Conservation (phyloP, 1,284 basidiomycete genomes). For the Irpex sp. region DNA sequence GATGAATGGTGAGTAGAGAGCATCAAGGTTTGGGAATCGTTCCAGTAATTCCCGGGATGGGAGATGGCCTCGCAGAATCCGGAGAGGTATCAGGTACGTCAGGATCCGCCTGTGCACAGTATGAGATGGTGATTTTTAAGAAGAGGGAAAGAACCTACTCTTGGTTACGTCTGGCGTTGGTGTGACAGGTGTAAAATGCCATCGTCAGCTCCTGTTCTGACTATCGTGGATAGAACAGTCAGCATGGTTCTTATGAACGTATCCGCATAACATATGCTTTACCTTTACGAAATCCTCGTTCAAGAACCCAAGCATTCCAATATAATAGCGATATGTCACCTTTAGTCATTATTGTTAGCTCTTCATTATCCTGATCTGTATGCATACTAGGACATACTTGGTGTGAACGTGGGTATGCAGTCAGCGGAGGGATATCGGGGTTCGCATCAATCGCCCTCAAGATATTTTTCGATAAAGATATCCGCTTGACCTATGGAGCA, state of each 20-base stretch:
- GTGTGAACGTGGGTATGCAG: slow-evolving; percentile 78
- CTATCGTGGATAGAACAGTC: slow-evolving; percentile 29
- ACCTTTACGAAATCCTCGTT: slow-evolving; percentile 89
- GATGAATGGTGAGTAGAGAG: slow-evolving; percentile 81
- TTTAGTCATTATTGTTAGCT: slow-evolving; percentile 22
- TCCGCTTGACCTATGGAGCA: slow-evolving; percentile 71
- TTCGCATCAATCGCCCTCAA: slow-evolving; percentile 86
- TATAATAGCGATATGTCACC: slow-evolving; percentile 91
- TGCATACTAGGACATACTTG: slow-evolving; percentile 51
- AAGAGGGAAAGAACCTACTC: slow-evolving; percentile 49
- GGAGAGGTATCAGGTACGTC: slow-evolving; percentile 86
- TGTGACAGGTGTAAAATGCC: slow-evolving; percentile 80
- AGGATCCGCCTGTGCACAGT: slow-evolving; percentile 67
- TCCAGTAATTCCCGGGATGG: slow-evolving; percentile 68
- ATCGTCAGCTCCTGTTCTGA: slow-evolving; percentile 81
- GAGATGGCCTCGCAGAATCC: slow-evolving; percentile 81
- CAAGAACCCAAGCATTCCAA: slow-evolving; percentile 91
- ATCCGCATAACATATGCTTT: slow-evolving; percentile 7
- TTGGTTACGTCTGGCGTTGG: slow-evolving; percentile 66
- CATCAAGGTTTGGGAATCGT: slow-evolving; percentile 69
- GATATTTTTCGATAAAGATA: slow-evolving; percentile 90
- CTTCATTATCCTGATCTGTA: neutral
- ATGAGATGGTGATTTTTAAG: neutral
- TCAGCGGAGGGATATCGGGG: slow-evolving; percentile 77
- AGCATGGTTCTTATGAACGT: neutral